Evolutionary conservation across 2,329 filamentous ascomycete genomes (phyloP).

Genomic region (Stenocarpella maydis): DNA sequence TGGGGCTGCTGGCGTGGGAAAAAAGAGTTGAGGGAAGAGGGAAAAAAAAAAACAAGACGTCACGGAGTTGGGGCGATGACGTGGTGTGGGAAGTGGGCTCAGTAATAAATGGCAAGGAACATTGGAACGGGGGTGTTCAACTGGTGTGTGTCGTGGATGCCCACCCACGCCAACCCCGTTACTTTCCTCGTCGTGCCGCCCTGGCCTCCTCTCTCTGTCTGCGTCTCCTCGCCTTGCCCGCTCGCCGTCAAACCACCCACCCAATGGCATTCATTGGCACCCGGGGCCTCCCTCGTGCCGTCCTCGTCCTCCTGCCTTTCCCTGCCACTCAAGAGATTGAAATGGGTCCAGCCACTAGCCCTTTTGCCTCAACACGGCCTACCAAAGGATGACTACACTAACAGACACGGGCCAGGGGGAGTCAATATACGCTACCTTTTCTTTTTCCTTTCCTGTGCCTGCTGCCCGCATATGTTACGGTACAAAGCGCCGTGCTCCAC

Average conservation of each 20-base stretch:
- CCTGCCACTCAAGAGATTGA: slow-evolving; percentile 26
- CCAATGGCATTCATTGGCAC: background rate
- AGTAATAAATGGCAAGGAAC: slow-evolving; percentile 35
- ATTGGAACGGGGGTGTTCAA: background rate
- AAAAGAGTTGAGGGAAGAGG: slow-evolving; percentile 34
- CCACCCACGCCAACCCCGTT: slow-evolving; percentile 9
- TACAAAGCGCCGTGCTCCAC: slow-evolving; percentile 19
- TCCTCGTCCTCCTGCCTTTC: background rate
- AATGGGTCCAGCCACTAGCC: slow-evolving; percentile 18
- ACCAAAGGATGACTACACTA: slow-evolving; percentile 12
- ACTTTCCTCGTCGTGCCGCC: background rate
- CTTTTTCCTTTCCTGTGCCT: too few species aligned
- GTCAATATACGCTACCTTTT: too few species aligned
- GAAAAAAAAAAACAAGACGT: slow-evolving; percentile 36
- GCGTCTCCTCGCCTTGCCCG: background rate
- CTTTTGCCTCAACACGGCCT: slow-evolving; percentile 25
- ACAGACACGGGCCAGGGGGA: slow-evolving; percentile 20
- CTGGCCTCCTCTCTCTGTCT: background rate
- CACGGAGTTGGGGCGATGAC: slow-evolving; percentile 36
- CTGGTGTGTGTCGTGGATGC: too few species aligned
- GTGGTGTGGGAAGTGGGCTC: slow-evolving; percentile 36
- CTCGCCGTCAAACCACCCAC: background rate
- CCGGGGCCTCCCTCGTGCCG: background rate
- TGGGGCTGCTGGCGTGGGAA: slow-evolving; percentile 26
- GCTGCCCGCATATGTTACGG: slow-evolving; percentile 18